phyloP scores from a whole-genome alignment of 257 asterid genomes.

The Penstemon barbatus region DNA sequence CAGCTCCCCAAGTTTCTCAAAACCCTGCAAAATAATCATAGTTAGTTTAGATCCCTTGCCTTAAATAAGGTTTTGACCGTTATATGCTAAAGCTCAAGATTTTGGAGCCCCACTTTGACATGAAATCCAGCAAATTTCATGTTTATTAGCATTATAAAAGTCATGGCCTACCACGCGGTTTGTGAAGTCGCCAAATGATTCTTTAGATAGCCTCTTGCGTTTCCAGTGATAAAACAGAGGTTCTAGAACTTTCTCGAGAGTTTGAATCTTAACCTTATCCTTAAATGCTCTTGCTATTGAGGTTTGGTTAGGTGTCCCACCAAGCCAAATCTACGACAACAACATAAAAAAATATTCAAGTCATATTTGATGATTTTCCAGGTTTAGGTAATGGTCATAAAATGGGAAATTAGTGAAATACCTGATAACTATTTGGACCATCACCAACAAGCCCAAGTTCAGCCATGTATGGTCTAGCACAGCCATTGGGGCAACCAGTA shows the following conservation, averaged over 20 bases:
- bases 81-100: not conserved
- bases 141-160: slow-evolving; percentile 8
- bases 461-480: slow-evolving; percentile 99
- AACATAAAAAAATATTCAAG: not conserved
- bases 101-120: not conserved
- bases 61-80: not conserved
- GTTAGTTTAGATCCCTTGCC: not conserved
- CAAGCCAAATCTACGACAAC: slow-evolving; percentile 77
- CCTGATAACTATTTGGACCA: slow-evolving; percentile 98
- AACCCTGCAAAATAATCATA: slow-evolving; percentile 51
- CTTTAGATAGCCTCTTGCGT: slow-evolving; percentile 63
- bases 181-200: slow-evolving; percentile 89
- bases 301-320: slow-evolving; percentile 91
- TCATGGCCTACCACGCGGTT: slow-evolving; percentile 65
- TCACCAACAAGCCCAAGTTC: slow-evolving; percentile 97
- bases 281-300: slow-evolving; percentile 61
- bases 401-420: slow-evolving; percentile 23
- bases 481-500: slow-evolving; percentile 98
- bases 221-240: slow-evolving; percentile 95
- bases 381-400: not conserved
- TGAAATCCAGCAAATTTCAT: not conserved
- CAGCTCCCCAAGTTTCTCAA: slow-evolving; percentile 70
- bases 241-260: slow-evolving; percentile 87
- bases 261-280: slow-evolving; percentile 91
- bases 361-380: not conserved